These are phyloP conservation scores for Leucoagaricus sp. DNA, from an alignment of 1,284 basidiomycete species.

Conservation along the genomic window DNA sequence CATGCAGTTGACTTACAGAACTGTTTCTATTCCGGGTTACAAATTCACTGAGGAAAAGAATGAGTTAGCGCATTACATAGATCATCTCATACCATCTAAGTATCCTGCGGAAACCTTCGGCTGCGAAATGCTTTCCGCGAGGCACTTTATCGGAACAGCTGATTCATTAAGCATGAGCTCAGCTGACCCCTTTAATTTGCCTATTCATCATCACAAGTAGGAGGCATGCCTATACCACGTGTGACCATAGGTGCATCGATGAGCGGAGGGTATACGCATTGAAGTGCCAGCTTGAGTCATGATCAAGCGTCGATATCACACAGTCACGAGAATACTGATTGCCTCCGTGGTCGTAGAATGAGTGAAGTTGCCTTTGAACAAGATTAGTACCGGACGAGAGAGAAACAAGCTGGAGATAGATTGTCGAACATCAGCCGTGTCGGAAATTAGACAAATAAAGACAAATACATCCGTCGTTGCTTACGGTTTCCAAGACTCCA, in stretches of 20 bases:
- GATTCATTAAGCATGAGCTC: neutral
- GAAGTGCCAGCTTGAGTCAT: no score
- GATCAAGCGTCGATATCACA: no score
- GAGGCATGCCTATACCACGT: neutral
- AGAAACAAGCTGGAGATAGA: no score
- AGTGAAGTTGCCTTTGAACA: no score
- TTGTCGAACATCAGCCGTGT: no score
- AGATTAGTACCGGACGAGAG: no score
- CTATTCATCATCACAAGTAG: neutral
- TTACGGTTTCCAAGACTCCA: no score
- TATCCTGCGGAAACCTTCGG: neutral
- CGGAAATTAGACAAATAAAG: no score
- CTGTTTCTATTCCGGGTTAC: neutral
- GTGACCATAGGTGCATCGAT: neutral
- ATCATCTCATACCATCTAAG: neutral
- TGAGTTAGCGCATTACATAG: neutral
- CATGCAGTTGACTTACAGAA: neutral
- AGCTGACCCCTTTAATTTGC: neutral
- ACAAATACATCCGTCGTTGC: no score
- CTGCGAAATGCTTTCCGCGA: neutral
- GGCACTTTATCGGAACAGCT: neutral
- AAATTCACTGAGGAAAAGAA: neutral
- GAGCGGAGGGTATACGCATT: neutral
- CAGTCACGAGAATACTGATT: no score
- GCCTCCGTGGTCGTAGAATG: no score